Evolutionary conservation across 1,284 basidiomycete species (phyloP).

Genomic region (Malassezia arunalokei): DNA sequence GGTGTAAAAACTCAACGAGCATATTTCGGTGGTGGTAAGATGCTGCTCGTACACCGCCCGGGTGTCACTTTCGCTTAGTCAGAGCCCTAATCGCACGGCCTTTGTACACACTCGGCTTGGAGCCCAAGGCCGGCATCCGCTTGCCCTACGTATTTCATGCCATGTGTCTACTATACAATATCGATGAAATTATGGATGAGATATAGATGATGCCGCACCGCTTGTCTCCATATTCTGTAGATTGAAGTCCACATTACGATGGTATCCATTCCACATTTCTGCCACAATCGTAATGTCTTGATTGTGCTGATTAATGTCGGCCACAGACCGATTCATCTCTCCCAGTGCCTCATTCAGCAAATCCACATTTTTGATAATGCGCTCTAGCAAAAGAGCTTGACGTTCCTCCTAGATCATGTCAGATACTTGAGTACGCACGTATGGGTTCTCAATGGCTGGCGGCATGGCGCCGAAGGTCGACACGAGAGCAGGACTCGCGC

Average conservation of each 20-base stretch:
- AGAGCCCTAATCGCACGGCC: too few species aligned
- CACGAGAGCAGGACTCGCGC: background rate
- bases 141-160: too few species aligned
- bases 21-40: too few species aligned
- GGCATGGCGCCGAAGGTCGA: slow-evolving; percentile 1
- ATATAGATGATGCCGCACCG: background rate
- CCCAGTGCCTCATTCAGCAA: slow-evolving; percentile 47
- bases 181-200: too few species aligned
- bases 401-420: slow-evolving; percentile 63
- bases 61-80: too few species aligned
- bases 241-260: slow-evolving; percentile 41
- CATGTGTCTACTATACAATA: too few species aligned
- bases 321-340: slow-evolving; percentile 67
- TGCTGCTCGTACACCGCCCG: too few species aligned
- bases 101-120: too few species aligned
- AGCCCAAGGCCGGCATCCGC: too few species aligned
- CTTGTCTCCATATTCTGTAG: slow-evolving; percentile 26
- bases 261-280: slow-evolving; percentile 42
- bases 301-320: slow-evolving; percentile 44
- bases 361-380: slow-evolving; percentile 79
- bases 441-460: slow-evolving; percentile 16
- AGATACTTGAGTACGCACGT: slow-evolving; percentile 7
- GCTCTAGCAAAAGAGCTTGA: slow-evolving; percentile 72
- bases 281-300: slow-evolving; percentile 35
- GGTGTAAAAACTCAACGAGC: too few species aligned